Evolutionary conservation across 805 yeast species (phyloP).

Genomic region (Ogataea neopini): DNA sequence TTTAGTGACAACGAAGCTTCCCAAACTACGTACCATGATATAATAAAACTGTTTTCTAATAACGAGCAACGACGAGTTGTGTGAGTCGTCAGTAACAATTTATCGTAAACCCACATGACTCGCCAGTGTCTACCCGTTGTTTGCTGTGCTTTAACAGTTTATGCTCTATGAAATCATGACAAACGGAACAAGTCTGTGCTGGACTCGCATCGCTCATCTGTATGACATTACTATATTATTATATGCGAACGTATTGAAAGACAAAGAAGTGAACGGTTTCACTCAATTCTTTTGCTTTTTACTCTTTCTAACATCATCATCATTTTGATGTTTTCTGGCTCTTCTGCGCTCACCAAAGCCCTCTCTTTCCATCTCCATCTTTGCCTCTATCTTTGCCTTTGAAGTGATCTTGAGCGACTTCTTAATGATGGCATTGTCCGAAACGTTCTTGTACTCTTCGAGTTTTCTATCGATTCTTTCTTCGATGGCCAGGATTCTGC

Average conservation of each 20-base stretch:
- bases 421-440: conserved; percentile 76
- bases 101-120: no score
- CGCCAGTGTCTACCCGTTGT: no score
- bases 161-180: no score
- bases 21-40: no score
- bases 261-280: no score
- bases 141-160: no score
- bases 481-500: conserved; percentile 81
- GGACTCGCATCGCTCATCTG: no score
- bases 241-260: conserved; percentile 1
- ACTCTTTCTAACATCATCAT: neutral
- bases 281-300: conserved; percentile 9
- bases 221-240: conserved; percentile 2
- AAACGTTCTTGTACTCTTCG: conserved; percentile 68
- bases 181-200: no score
- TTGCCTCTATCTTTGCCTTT: conserved; percentile 84
- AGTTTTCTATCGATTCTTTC: conserved; percentile 78
- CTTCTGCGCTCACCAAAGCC: conserved; percentile 68
- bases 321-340: conserved; percentile 18
- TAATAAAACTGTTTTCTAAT: no score
- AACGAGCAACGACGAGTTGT: no score
- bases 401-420: conserved; percentile 69
- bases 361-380: conserved; percentile 92
- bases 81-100: no score
- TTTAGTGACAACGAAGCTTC: no score